Base-by-base conservation (phyloP, 208 protist species). In the Wallacemonas sp. region DNA sequence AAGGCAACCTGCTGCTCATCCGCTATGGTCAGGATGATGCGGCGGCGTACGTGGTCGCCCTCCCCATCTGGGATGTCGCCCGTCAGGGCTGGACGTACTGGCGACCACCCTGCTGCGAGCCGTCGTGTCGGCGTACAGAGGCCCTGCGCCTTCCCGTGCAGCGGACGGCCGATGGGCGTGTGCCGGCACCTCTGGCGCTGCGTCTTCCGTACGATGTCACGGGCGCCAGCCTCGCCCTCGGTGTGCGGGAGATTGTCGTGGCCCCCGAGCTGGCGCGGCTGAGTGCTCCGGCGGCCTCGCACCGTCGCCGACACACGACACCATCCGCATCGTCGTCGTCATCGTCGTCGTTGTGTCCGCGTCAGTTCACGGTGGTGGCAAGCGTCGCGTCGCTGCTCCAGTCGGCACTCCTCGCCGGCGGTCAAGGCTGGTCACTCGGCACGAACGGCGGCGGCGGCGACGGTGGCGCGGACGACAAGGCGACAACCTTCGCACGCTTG, bases 121-220 rank as follows among this genome's bases (percentile, higher is more conserved):
- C n/a, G n/a, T 10, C 57, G 22, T 20, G 7, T 44, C 67, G 29
- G 39, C 64, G 28, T 23, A 11, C 4, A 41, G 73, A 76, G 20
- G 54, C 26, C 38, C 42, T 48, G 73, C 77, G 61, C 14, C 36
- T 82, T 39, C 76, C 83, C 18, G 49, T 90, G 18, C 50, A 81
- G 18, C 79, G 81, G 42, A 69, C 63, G 25, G 61, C 65, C 25
- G 63, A 61, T 2, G 55, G 70, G 5, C 49, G 29, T 23, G 39
- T 86, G 22, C 90, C 86, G 20, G 70, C 72, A 20, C 85, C 85
- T 5, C 69, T 93, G 18, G 72, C 79, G 18, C 31, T 92, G 18
- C 84, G 86, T 3, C 50, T 95, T 39, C 90, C 90, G 38, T 92
- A 86, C 70, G 74, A 80, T 52, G 74, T 82, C 0, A 42, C 12